Evolutionary conservation across 129 eudicot species (phyloP), one percentile per base, ranked within the genome.

Genomic region (Artemisia argyi): DNA sequence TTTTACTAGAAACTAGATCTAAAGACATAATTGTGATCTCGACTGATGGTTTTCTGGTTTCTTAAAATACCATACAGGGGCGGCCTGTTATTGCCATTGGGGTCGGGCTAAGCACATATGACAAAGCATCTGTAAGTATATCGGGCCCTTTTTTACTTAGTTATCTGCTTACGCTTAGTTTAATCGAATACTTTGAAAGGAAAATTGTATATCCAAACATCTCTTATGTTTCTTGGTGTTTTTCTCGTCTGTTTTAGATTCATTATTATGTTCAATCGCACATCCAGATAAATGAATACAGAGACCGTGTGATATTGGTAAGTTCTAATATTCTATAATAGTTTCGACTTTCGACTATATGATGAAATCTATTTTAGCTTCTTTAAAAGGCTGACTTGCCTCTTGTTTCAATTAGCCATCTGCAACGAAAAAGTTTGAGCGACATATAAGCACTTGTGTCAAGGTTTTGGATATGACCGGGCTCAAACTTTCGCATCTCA

Each of bases 401-500:
- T 18, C 66, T 50, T 55, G 47, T 80, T 72, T 7, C 24, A 22
- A 28, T 79, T 55, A 93, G 98, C 97, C 96, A 68, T 76, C 85
- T 72, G 97, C 97, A 56, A 77, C 97, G 22, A 82, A 69, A 73
- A 87, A 80, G 57, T 85, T 50, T 58, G 92, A 87, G 11, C 88
- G 90, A 5, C 84, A 85, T 75, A 80, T 93, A 52, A 77, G 88
- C 75, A 93, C 95, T 7, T 93, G 98, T 71, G 80, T 93, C 65
- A 93, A 93, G 67, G 79, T 93, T 79, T 59, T 93, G 51, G 98
- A 93, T 81, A 93, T 93, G 98, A 89, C 96, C 32, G 97, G 98
- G 58, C 88, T 93, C 59, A 93, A 87, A 82, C 87, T 93, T 76
- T 89, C 98, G 35, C 96, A 92, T 44, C 80, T 93, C 59, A 89